Evolutionary conservation across 805 yeast genomes (phyloP).

Genomic region (Saccharomycopsis oosterbeekiorum): DNA sequence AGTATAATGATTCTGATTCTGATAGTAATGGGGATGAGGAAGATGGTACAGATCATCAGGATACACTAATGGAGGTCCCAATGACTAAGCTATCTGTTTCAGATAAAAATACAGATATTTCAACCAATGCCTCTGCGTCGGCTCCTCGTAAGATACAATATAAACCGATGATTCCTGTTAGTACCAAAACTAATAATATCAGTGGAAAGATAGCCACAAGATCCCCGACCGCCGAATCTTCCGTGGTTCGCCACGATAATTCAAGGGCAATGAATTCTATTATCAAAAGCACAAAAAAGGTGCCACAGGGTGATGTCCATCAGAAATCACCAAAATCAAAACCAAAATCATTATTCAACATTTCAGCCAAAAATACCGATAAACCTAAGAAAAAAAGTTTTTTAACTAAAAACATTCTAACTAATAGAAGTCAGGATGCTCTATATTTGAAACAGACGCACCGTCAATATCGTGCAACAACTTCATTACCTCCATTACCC

Average conservation of each 20-base stretch:
- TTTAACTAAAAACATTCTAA: background rate
- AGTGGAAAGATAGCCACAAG: no score
- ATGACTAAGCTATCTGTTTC: background rate
- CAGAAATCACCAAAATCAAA: background rate
- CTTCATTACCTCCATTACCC: background rate
- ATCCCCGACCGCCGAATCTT: background rate
- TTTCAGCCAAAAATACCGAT: background rate
- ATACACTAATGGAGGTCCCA: background rate
- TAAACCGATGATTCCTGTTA: background rate
- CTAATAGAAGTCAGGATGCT: background rate
- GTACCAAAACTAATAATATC: no score
- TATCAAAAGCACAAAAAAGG: no score
- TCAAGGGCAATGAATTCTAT: no score
- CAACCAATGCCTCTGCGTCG: background rate
- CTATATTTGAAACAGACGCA: background rate
- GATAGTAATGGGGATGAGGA: background rate
- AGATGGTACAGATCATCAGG: background rate
- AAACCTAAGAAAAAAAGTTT: background rate
- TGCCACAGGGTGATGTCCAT: background rate
- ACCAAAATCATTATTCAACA: background rate
- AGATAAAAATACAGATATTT: background rate
- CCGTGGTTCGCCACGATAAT: background rate
- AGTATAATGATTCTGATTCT: background rate
- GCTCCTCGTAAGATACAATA: background rate
- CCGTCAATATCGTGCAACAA: background rate